phyloP scores from a whole-genome alignment of 176 grass and related monocot genomes.

The Zea mays region Zm-B73-REFERENCE-NAM-5.0 NC_050096.1:308171501-308172000 shows the following conservation, averaged over 20 bases:
- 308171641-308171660: not conserved
- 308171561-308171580: too few species aligned
- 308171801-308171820: not conserved
- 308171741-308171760: not conserved
- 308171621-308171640: not conserved
- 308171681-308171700: not conserved
- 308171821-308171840: not conserved
- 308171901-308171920: constrained; percentile 67
- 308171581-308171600: too few species aligned
- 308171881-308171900: constrained; percentile 62
- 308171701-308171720: constrained; percentile 19
- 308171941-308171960: constrained; percentile 60
- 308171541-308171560: too few species aligned
- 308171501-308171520: too few species aligned
- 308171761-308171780: not conserved
- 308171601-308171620: not conserved
- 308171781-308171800: not conserved
- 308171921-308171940: constrained; percentile 58
- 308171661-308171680: not conserved
- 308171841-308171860: constrained; percentile 39
- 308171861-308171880: constrained; percentile 57
- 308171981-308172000: constrained; percentile 52
- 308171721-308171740: not conserved
- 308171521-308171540: too few species aligned
- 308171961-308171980: constrained; percentile 72